Evolutionary conservation across 768 basidiomycete genomes (phyloP).

Genomic region (Tricholoma matsutake): DNA sequence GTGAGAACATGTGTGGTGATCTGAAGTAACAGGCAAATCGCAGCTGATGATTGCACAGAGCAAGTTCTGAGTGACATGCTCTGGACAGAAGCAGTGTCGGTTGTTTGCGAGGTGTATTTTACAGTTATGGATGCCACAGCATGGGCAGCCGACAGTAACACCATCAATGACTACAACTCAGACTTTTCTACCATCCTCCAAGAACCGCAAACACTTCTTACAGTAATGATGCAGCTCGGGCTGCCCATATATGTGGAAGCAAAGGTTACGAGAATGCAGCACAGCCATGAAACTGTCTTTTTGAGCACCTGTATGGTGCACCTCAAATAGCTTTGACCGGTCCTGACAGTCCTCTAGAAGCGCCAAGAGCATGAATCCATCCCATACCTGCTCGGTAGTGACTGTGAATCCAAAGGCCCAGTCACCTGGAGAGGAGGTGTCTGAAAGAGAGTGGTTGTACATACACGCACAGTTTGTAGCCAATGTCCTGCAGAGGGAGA

Average conservation of each 20-base stretch:
- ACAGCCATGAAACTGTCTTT: slow-evolving; percentile 22
- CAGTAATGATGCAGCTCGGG: too few relatives aligned
- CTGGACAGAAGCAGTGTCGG: background rate
- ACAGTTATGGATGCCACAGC: background rate
- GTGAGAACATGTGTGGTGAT: slow-evolving; percentile 19
- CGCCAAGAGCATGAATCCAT: too few relatives aligned
- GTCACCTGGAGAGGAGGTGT: too few relatives aligned
- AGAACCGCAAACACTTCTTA: slow-evolving; percentile 22
- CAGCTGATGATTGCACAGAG: slow-evolving; percentile 24
- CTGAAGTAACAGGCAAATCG: background rate
- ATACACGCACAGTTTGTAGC: too few relatives aligned
- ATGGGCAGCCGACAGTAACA: background rate
- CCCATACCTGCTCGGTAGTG: too few relatives aligned
- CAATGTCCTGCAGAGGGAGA: too few relatives aligned
- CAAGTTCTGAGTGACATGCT: background rate
- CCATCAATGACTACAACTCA: background rate
- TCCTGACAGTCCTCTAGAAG: too few relatives aligned
- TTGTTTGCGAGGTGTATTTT: background rate
- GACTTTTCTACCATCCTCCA: background rate
- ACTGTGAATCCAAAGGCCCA: too few relatives aligned
- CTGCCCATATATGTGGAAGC: slow-evolving; percentile 15
- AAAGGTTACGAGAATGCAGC: slow-evolving; percentile 21
- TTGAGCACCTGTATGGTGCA: slow-evolving; percentile 25
- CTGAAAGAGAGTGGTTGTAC: too few relatives aligned
- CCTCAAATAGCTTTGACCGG: too few relatives aligned